phyloP scores from a whole-genome alignment of 345 rosid species.

The Arabidopsis suecica region DNA sequence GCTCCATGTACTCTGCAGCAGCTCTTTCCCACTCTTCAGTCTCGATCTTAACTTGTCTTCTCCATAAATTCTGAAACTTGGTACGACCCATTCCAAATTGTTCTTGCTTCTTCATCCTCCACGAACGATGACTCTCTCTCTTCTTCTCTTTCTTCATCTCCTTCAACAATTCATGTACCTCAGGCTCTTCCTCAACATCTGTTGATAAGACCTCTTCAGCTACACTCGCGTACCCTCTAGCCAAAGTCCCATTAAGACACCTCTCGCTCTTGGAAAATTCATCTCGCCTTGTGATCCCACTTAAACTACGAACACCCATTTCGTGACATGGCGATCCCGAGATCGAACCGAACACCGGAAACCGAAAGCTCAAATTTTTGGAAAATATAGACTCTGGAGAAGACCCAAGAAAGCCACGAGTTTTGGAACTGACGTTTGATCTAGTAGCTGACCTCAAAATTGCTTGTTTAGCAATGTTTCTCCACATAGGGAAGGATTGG shows the following conservation, averaged over 20 bases:
- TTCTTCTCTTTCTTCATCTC: conserved; percentile 65
- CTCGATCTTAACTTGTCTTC: conserved; percentile 90
- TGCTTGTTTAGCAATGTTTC: conserved; percentile 65
- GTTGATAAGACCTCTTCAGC: conserved; percentile 88
- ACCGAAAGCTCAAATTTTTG: conserved; percentile 34
- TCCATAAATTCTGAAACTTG: conserved; percentile 56
- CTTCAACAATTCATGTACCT: conserved; percentile 67
- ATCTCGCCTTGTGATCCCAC: conserved; percentile 48
- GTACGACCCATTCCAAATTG: conserved; percentile 49
- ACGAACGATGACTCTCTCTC: conserved; percentile 45
- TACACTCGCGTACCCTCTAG: conserved; percentile 67
- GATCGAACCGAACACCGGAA: conserved; percentile 42
- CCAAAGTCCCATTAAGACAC: conserved; percentile 52
- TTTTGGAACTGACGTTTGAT: conserved; percentile 30
- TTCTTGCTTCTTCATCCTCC: conserved; percentile 35
- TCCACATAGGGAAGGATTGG: conserved; percentile 72
- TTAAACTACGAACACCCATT: conserved; percentile 41
- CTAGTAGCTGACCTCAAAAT: conserved; percentile 47
- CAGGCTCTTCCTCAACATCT: conserved; percentile 79
- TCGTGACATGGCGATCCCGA: conserved; percentile 40
- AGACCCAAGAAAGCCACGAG: conserved; percentile 48
- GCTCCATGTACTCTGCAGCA: conserved; percentile 80
- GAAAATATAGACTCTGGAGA: conserved; percentile 45
- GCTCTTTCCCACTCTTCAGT: conserved; percentile 96
- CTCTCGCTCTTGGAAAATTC: conserved; percentile 44